Evolutionary conservation across 2,329 filamentous ascomycete species (phyloP).

Genomic region (Cercospora brassicicola): DNA sequence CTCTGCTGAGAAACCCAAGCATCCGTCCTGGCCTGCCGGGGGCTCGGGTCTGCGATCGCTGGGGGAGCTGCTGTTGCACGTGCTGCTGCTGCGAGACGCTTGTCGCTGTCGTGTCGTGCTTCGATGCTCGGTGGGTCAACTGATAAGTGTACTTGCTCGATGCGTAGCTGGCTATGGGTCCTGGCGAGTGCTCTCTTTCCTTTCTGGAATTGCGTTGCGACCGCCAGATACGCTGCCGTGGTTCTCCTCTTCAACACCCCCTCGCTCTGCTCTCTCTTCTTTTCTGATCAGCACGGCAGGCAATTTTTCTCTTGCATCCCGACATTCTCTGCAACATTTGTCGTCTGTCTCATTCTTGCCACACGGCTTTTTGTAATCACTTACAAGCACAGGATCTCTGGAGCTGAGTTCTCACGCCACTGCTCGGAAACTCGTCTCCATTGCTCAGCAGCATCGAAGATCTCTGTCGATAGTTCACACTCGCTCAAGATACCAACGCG

Average conservation of each 20-base stretch:
- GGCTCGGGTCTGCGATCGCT: not conserved
- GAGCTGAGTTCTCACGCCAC: not conserved
- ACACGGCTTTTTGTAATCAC: not conserved
- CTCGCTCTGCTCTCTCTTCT: not conserved
- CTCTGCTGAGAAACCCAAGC: not conserved
- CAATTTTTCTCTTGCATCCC: not conserved
- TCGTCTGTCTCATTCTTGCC: not conserved
- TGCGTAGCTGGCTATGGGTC: not conserved
- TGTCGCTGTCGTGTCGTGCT: not conserved
- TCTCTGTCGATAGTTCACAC: not conserved
- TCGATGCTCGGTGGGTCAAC: conserved; percentile 1
- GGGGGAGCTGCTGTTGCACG: not conserved
- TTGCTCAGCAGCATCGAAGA: not conserved
- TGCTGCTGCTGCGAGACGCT: not conserved
- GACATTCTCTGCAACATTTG: not conserved
- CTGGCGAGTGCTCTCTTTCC: not conserved
- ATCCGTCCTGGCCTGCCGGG: not conserved
- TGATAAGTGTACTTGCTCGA: conserved; percentile 11
- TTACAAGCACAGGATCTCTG: not conserved
- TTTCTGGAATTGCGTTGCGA: conserved; percentile 7
- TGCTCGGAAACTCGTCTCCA: not conserved
- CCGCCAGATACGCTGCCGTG: not conserved
- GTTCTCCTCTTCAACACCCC: not conserved
- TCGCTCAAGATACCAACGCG: not conserved
- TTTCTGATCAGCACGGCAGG: not conserved